Percentiles rank a stretch among this genome's conserved stretches.
phyloP scores from a whole-genome alignment of 2,329 filamentous ascomycete species.

The Cryphonectria naterciae region DNA sequence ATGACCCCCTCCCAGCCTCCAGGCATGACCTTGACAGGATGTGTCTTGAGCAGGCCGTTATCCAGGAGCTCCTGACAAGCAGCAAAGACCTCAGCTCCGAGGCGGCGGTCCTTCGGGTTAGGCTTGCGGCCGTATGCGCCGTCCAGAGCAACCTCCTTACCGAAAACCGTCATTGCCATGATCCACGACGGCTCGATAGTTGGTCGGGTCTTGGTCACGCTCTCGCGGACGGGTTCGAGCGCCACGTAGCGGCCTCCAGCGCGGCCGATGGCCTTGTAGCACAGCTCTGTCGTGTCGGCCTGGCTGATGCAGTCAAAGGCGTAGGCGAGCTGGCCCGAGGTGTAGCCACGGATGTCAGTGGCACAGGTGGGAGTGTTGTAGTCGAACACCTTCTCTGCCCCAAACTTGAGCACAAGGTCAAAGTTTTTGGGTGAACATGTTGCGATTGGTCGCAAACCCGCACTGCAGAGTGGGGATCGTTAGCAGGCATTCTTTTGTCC shows the following conservation, averaged over 20 bases:
- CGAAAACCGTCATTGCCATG: not conserved
- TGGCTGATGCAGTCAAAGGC: constrained; percentile 44
- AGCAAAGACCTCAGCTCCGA: not conserved
- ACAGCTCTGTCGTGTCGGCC: constrained; percentile 37
- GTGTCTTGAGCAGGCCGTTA: not conserved
- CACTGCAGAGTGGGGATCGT: not conserved
- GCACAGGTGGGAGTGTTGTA: constrained; percentile 33
- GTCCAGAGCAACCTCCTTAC: not conserved
- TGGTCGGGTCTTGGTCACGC: not conserved
- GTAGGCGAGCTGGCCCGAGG: constrained; percentile 40
- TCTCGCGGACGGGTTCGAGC: constrained; percentile 1
- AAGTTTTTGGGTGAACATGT: constrained; percentile 38
- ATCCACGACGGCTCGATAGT: constrained; percentile 5
- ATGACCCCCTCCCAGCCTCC: not conserved
- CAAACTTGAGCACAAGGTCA: constrained; percentile 40
- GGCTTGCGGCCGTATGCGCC: not conserved
- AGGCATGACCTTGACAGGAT: constrained; percentile 1
- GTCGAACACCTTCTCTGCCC: constrained; percentile 47
- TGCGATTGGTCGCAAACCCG: constrained; percentile 24
- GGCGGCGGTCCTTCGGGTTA: not conserved
- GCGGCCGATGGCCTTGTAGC: constrained; percentile 42
- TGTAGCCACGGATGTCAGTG: constrained; percentile 42
- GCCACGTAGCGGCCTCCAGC: constrained; percentile 34
- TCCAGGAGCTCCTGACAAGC: not conserved
- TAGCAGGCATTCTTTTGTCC: not conserved